Evolutionary conservation across 2,329 filamentous ascomycete genomes (phyloP).

Genomic region (Clarireedia hainanense): DNA sequence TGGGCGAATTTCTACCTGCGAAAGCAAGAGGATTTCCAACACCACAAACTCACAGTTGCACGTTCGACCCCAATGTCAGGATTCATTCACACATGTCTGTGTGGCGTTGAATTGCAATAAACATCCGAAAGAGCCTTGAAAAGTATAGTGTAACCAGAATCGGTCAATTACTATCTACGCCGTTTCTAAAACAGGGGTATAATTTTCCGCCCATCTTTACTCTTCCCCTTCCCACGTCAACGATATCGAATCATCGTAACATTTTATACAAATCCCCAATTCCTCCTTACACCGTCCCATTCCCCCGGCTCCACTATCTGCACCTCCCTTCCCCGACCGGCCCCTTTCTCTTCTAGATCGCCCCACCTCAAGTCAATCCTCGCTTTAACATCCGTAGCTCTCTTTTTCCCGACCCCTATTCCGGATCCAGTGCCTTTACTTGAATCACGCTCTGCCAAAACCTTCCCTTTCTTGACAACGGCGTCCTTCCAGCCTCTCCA

Average conservation of each 20-base stretch:
- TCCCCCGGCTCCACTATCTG: slow-evolving; percentile 26
- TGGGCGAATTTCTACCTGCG: too few relatives aligned
- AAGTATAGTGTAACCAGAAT: not conserved
- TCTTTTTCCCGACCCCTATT: slow-evolving; percentile 10
- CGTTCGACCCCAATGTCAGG: too few relatives aligned
- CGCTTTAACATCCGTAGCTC: slow-evolving; percentile 18
- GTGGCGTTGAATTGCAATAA: too few relatives aligned
- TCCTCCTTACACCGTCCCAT: slow-evolving; percentile 26
- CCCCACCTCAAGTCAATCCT: slow-evolving; percentile 23
- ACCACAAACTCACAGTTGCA: too few relatives aligned
- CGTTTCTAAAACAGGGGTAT: not conserved
- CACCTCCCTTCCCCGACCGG: slow-evolving; percentile 19
- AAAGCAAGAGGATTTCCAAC: too few relatives aligned
- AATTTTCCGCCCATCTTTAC: not conserved
- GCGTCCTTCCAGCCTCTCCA: slow-evolving; percentile 52
- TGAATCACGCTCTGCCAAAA: slow-evolving; percentile 29
- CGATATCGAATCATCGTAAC: slow-evolving; percentile 11
- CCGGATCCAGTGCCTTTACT: slow-evolving; percentile 18
- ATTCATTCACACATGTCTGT: too few relatives aligned
- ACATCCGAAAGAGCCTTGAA: too few relatives aligned
- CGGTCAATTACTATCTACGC: not conserved
- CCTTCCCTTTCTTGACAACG: slow-evolving; percentile 45
- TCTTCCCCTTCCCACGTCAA: not conserved
- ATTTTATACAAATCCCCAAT: slow-evolving; percentile 25
- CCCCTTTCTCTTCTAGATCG: slow-evolving; percentile 21